phyloP scores from a whole-genome alignment of 2,329 filamentous ascomycete species.

The Neoascochyta sp. region DNA sequence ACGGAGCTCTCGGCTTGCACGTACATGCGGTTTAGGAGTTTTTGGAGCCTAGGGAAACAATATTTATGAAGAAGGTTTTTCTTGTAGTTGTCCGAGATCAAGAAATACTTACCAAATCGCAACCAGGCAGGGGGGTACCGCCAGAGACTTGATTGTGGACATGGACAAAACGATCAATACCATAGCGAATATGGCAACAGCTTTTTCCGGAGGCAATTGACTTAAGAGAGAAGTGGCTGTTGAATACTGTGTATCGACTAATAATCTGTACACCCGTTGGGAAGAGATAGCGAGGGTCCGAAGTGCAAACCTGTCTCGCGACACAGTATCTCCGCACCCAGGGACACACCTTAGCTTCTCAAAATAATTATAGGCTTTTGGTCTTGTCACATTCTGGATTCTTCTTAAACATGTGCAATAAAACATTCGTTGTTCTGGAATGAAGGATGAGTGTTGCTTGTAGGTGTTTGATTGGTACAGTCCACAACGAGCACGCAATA shows the following conservation, averaged over 20 bases:
- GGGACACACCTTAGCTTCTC: conserved; percentile 3
- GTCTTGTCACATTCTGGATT: too few relatives aligned
- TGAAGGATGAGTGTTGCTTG: too few relatives aligned
- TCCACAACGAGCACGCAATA: conserved; percentile 8
- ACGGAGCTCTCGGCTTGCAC: neutral
- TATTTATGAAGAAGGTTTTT: neutral
- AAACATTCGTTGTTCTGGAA: too few relatives aligned
- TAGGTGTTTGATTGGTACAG: too few relatives aligned
- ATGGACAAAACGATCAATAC: conserved; percentile 3
- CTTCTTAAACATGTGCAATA: too few relatives aligned
- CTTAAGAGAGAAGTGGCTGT: neutral
- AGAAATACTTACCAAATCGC: neutral
- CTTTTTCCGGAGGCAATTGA: neutral
- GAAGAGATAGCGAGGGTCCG: neutral
- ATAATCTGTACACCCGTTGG: neutral
- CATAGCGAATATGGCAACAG: neutral
- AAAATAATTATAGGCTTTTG: too few relatives aligned
- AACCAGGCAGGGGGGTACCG: conserved; percentile 2
- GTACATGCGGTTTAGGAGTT: neutral
- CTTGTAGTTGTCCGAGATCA: neutral
- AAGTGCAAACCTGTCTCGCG: conserved; percentile 1
- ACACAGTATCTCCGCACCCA: conserved; percentile 1
- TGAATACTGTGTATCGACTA: neutral
- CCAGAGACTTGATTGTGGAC: conserved; percentile 1
- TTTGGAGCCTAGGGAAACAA: neutral